Evolutionary conservation across 768 basidiomycete species (phyloP).

Genomic region (Nidularia pulvinata): DNA sequence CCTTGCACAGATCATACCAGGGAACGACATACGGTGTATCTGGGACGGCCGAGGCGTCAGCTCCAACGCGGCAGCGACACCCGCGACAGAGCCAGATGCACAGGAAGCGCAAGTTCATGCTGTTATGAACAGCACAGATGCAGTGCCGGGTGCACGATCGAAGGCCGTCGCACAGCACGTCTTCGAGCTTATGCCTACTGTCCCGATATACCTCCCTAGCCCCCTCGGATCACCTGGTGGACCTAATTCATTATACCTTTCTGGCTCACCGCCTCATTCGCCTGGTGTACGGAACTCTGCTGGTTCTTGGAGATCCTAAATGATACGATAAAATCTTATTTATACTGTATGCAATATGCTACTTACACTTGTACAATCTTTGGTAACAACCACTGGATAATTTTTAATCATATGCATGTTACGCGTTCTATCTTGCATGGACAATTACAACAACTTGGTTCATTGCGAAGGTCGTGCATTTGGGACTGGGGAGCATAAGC

Average conservation of each 20-base stretch:
- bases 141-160: constrained; percentile 32
- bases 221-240: not conserved
- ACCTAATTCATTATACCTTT: not conserved
- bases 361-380: constrained; percentile 3
- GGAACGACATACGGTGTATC: constrained; percentile 82
- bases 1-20: constrained; percentile 83
- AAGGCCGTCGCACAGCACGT: constrained; percentile 70
- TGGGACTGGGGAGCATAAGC: too few species aligned
- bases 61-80: constrained; percentile 66
- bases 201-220: constrained; percentile 59
- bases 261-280: constrained; percentile 5
- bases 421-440: not conserved
- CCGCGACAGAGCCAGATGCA: constrained; percentile 60
- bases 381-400: too few species aligned
- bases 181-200: constrained; percentile 78
- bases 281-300: constrained; percentile 1
- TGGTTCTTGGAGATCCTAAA: constrained; percentile 1
- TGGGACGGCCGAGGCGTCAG: constrained; percentile 81
- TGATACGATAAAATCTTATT: not conserved
- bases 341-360: constrained; percentile 3
- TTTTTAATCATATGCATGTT: not conserved
- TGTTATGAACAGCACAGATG: constrained; percentile 71
- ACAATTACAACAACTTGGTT: constrained; percentile 5
- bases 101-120: constrained; percentile 88
- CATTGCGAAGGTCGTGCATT: too few species aligned